phyloP scores from a whole-genome alignment of 1,284 basidiomycete species.

The Rhodotorula sp. region DNA sequence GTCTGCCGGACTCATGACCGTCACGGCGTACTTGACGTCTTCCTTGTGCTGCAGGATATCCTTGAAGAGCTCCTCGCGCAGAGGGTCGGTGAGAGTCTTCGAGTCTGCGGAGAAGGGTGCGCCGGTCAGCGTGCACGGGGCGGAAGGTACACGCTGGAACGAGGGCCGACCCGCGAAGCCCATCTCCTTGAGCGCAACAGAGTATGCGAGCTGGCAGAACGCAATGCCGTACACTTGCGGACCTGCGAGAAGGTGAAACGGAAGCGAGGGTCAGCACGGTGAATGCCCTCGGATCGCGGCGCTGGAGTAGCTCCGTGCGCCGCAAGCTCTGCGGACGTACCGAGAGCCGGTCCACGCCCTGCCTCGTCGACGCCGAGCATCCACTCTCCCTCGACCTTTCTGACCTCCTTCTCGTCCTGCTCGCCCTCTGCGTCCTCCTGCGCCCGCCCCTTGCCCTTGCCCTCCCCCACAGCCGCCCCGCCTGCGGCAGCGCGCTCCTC shows the following conservation, averaged over 20 bases:
- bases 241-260: constrained; percentile 46
- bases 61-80: constrained; percentile 48
- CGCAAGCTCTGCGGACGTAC: constrained; percentile 48
- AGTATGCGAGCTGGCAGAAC: constrained; percentile 81
- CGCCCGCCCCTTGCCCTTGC: constrained; percentile 34
- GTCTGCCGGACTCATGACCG: constrained; percentile 83
- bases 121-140: not conserved
- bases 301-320: no score
- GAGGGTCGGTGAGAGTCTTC: constrained; percentile 74
- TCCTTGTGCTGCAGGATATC: constrained; percentile 46
- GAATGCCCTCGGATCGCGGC: not conserved
- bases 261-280: no score
- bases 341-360: constrained; percentile 88
- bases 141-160: constrained; percentile 5
- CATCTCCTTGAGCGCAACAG: constrained; percentile 70
- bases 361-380: constrained; percentile 96
- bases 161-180: constrained; percentile 76
- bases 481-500: no score
- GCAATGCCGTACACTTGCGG: constrained; percentile 95
- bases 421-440: constrained; percentile 68
- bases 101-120: constrained; percentile 63
- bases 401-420: constrained; percentile 65
- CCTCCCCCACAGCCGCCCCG: not conserved
- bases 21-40: constrained; percentile 78
- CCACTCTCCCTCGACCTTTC: constrained; percentile 59